A percentile compares a stretch with the other conserved stretches of the same genome.
Conservation (phyloP, 2,329 filamentous ascomycete species). For the Chalara sp. region DNA sequence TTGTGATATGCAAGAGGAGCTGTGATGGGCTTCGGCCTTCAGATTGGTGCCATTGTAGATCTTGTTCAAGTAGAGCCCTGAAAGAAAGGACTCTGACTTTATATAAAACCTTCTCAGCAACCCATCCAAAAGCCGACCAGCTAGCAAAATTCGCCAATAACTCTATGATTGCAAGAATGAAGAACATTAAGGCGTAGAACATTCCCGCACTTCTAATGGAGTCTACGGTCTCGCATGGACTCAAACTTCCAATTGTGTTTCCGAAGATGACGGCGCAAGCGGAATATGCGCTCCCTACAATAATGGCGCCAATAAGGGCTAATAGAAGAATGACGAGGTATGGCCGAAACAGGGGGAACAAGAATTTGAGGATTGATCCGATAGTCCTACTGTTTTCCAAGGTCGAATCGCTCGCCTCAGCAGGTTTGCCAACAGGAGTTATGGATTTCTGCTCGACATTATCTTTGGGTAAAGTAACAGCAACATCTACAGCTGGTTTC, state of each 20-base stretch:
- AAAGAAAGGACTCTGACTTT: constrained; percentile 57
- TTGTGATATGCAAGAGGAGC: constrained; percentile 62
- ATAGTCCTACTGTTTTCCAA: constrained; percentile 11
- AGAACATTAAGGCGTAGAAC: constrained; percentile 37
- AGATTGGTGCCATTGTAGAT: constrained; percentile 65
- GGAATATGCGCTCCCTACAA: constrained; percentile 40
- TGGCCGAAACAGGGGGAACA: constrained; percentile 28
- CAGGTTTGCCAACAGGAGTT: not conserved
- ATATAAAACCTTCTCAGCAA: constrained; percentile 60
- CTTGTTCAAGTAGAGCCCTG: constrained; percentile 58
- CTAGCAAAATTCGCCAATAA: constrained; percentile 56
- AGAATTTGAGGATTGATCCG: not conserved
- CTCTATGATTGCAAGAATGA: constrained; percentile 46
- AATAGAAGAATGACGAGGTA: constrained; percentile 28
- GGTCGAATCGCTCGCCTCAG: not conserved
- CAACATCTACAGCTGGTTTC: not conserved
- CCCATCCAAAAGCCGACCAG: constrained; percentile 43
- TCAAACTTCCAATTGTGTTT: constrained; percentile 43
- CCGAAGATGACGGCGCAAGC: constrained; percentile 51
- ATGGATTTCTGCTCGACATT: not conserved
- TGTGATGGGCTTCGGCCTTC: constrained; percentile 52
- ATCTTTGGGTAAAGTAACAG: not conserved
- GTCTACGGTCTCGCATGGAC: constrained; percentile 19
- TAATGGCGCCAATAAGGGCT: constrained; percentile 27
- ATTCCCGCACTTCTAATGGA: constrained; percentile 18